A percentile compares a stretch with the other conserved stretches of the same genome.
Evolutionary conservation across 306 rosid species (phyloP).

Genomic region (Rosa chinensis): DNA sequence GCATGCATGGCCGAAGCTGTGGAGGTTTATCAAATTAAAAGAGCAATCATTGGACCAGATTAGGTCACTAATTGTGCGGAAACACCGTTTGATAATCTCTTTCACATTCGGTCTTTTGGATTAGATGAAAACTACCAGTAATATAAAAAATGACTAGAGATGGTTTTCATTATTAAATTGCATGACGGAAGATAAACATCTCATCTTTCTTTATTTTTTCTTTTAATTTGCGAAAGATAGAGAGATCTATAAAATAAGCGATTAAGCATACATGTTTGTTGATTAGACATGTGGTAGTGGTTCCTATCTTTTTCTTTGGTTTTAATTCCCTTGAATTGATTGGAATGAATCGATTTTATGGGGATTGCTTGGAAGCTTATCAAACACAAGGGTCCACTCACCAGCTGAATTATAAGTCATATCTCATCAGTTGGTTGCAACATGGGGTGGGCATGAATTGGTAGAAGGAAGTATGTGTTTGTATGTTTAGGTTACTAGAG

Average conservation of each 20-base stretch:
- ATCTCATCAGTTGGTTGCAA: not conserved
- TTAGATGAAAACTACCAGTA: too few species aligned
- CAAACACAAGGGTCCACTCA: not conserved
- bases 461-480: not conserved
- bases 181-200: not conserved
- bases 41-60: not conserved
- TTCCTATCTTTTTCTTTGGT: not conserved
- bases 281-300: not conserved
- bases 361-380: not conserved
- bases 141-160: too few species aligned
- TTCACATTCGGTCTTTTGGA: too few species aligned
- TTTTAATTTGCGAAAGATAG: not conserved
- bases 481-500: not conserved
- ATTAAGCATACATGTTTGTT: not conserved
- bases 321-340: not conserved
- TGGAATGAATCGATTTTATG: not conserved
- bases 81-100: not conserved
- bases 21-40: not conserved
- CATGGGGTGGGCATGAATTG: not conserved
- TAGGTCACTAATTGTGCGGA: not conserved
- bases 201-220: not conserved
- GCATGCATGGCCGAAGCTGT: not conserved
- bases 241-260: not conserved
- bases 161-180: not conserved
- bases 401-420: not conserved